Conservation (phyloP, 2,329 filamentous ascomycete species). For the Diaporthe longicolla region DNA sequence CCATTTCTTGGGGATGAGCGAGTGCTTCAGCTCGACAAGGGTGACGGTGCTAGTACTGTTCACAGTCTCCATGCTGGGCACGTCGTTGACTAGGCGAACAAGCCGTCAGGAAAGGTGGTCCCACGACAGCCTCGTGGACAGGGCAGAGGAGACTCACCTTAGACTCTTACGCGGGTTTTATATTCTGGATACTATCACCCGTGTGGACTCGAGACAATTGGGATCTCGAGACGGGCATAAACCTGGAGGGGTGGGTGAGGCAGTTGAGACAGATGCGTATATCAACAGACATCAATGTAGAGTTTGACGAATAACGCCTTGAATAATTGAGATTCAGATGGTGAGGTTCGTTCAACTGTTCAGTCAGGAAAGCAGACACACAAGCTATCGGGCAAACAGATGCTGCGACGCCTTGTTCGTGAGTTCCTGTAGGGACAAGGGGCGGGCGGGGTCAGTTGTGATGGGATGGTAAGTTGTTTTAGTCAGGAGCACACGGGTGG, state of each 20-base stretch:
- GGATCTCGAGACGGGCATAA: conserved; percentile 70
- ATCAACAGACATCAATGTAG: conserved; percentile 73
- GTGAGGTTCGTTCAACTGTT: conserved; percentile 39
- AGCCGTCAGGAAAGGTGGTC: background rate
- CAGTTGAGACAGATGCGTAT: conserved; percentile 69
- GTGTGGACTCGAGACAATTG: conserved; percentile 69
- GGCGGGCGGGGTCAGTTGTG: background rate
- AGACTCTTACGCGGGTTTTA: conserved; percentile 57
- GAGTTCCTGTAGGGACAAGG: conserved; percentile 5
- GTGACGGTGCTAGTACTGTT: conserved; percentile 49
- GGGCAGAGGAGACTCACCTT: conserved; percentile 28
- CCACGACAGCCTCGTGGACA: background rate
- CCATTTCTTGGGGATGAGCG: conserved; percentile 67
- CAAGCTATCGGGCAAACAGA: background rate
- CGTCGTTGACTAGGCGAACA: background rate
- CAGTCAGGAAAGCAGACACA: conserved; percentile 19
- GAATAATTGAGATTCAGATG: conserved; percentile 41
- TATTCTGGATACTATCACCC: conserved; percentile 69
- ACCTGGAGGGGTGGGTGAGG: conserved; percentile 69
- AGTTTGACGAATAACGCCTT: conserved; percentile 44
- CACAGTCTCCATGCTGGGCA: conserved; percentile 61
- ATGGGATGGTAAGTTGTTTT: background rate
- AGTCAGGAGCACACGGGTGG: background rate
- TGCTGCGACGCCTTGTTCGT: background rate
- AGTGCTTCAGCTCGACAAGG: conserved; percentile 54